Evolutionary conservation across 2,329 filamentous ascomycete genomes (phyloP), one percentile per base, ranked within the genome.

Genomic region (Ilyonectria sp.): DNA sequence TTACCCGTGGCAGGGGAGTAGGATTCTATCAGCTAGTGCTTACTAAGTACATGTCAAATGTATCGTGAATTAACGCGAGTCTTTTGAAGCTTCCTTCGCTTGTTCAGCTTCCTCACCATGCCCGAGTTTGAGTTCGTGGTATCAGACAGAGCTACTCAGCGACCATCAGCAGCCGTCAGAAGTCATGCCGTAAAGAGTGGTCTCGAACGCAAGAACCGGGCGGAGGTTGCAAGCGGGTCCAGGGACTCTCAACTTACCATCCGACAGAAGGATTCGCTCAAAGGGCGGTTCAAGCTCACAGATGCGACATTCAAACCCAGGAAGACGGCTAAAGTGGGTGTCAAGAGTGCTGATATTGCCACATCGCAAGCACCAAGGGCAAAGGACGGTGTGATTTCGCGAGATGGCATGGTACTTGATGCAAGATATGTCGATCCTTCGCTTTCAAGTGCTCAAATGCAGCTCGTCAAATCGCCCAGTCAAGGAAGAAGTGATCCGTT

Each of bases 161-260:
- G 69, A 6, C 57, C 69, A 19, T 67, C 59, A 7, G 58, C 70
- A 9, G 64, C 70, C 13, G 9, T 59, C 10, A 67, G 69, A 40
- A 69, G 68, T 15, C 69, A 71, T 29, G 70, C 70, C 15, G 63
- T 71, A n/a, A 71, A 63, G 43, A 69, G 61, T 26, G 68, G 70
- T 13, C 62, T 71, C 19, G 61, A 63, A 29, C 68, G 66, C 49
- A 72, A 72, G 47, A 60, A 29, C 35, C 55, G 54, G 35, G 37
- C 54, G 21, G n/a, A 50, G 17, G 49, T 19, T 33, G 23, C 21
- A 31, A n/a, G 31, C 10, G 60, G 63, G 2, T 40, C 63, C 2
- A 49, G 31, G 7, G 55, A 69, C 49, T 69, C 68, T 3, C 60
- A 70, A 26, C 60, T 72, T 23, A 66, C 63, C 7, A 54, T 72